Evolutionary conservation across 2,329 filamentous ascomycete genomes (phyloP), one percentile per base, ranked within the genome.

Genomic region (Phaeophleospora eucalypticola): DNA sequence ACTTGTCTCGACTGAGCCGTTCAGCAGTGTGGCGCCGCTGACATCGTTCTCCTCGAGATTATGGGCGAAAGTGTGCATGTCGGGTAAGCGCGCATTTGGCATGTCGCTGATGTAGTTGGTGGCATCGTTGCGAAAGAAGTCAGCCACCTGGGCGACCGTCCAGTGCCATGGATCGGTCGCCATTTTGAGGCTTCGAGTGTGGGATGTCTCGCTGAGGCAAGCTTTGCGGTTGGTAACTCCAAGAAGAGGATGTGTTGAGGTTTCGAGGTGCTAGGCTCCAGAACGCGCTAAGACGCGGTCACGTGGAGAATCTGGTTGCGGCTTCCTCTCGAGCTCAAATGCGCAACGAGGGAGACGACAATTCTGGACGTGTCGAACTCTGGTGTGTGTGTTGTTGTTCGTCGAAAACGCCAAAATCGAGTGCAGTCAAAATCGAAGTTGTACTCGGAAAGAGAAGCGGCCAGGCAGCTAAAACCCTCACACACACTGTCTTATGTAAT

Each of bases 91-190:
- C 14, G 59, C 19, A 61, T 61, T 53, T 34, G 66, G 39, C 67
- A 66, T 44, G 35, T 58, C 51, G 20, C 18, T 19, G 10, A 63
- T 37, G 33, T 46, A 48, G 7, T 21, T 9, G 10, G 46, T 38
- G 3, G 59, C 60, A 32, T 61, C 41, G 41, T 76, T 72, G 61
- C 83, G 88, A 3, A 94, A 72, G 59, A 84, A 82, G 14, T 73
- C 64, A 8, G 86, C 77, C 9, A 94, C 80, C 29, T 81, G 75
- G 32, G 85, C 80, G 24, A 83, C 73, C 29, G 78, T 77, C 89
- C 89, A 95, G 44, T 76, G 61, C 65, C 83, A 85, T n/a, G 89
- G 88, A 67, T 95, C 87, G 46, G 68, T 62, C 14, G 65, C 64
- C 39, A 66, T 65, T 42, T 12, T 37, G 36, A 17, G 15, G 36